Evolutionary conservation across 1,284 basidiomycete species (phyloP).

Genomic region (Ustilago hordei): DNA sequence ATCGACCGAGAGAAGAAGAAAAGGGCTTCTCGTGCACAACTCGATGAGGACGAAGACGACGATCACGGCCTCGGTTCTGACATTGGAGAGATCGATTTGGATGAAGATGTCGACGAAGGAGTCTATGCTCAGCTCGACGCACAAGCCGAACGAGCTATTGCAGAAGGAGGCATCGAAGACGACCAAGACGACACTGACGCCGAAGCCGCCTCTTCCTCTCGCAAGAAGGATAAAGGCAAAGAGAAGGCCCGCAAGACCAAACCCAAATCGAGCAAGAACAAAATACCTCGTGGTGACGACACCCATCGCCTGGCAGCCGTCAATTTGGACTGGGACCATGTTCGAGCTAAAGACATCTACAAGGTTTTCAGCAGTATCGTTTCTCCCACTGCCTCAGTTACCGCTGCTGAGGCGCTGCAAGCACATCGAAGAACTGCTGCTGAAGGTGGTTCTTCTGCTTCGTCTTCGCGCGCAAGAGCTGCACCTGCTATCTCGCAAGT

Average conservation of each 20-base stretch:
- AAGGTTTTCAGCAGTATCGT: slow-evolving; percentile 92
- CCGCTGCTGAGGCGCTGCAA: slow-evolving; percentile 41
- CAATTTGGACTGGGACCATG: slow-evolving; percentile 98
- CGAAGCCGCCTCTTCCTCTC: slow-evolving; percentile 70
- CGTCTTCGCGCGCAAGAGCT: slow-evolving; percentile 21
- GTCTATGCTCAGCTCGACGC: slow-evolving; percentile 79
- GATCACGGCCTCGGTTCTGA: slow-evolving; percentile 53
- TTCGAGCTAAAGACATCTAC: slow-evolving; percentile 89
- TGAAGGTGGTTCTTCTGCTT: slow-evolving; percentile 9
- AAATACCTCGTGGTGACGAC: slow-evolving; percentile 59
- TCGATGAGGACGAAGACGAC: slow-evolving; percentile 47
- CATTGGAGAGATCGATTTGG: slow-evolving; percentile 76
- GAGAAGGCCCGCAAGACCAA: slow-evolving; percentile 30
- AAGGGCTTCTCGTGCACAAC: slow-evolving; percentile 21
- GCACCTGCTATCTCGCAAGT: slow-evolving; percentile 51
- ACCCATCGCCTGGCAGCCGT: slow-evolving; percentile 82
- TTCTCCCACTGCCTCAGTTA: slow-evolving; percentile 63
- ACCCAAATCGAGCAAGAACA: slow-evolving; percentile 70
- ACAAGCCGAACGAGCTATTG: slow-evolving; percentile 74
- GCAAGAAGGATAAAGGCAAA: slow-evolving; percentile 60
- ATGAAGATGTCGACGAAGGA: slow-evolving; percentile 74
- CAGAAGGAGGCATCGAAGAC: slow-evolving; percentile 48
- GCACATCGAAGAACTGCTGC: slow-evolving; percentile 25
- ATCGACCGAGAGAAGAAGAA: slow-evolving; percentile 44
- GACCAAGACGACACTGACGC: slow-evolving; percentile 38